Evolutionary conservation across 2,329 filamentous ascomycete genomes (phyloP).

Genomic region (Teratosphaeria gauchensis): DNA sequence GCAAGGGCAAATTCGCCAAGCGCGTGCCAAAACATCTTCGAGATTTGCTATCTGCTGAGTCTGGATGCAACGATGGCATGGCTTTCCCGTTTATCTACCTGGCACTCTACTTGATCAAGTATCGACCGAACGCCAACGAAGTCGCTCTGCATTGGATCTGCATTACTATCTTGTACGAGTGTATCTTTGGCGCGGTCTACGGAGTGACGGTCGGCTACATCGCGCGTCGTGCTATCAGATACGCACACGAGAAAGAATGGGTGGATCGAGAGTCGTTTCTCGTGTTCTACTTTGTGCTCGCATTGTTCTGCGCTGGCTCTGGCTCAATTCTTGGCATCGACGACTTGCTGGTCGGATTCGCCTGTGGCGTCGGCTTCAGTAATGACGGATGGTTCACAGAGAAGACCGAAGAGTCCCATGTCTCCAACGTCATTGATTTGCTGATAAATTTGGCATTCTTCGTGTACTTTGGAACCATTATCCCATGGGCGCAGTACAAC

Average conservation of each 20-base stretch:
- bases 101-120: conserved; percentile 79
- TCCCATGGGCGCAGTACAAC: conserved; percentile 92
- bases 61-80: conserved; percentile 99
- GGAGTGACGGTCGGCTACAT: conserved; percentile 83
- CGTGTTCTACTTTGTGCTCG: conserved; percentile 96
- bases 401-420: conserved; percentile 96
- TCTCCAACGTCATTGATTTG: conserved; percentile 97
- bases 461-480: conserved; percentile 93
- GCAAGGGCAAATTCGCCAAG: conserved; percentile 97
- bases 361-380: conserved; percentile 94
- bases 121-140: conserved; percentile 55
- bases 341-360: conserved; percentile 88
- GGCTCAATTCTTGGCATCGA: conserved; percentile 86
- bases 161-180: conserved; percentile 87
- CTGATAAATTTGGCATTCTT: conserved; percentile 96
- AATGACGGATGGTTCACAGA: conserved; percentile 99
- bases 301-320: conserved; percentile 89
- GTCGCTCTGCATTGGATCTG: conserved; percentile 83
- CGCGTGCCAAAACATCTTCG: conserved; percentile 94
- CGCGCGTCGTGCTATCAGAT: conserved; percentile 82
- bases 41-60: conserved; percentile 90
- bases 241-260: conserved; percentile 69
- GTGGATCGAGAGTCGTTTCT: conserved; percentile 96
- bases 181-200: conserved; percentile 81
- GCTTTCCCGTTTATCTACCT: conserved; percentile 97